Evolutionary conservation across 2,329 filamentous ascomycete genomes (phyloP), one percentile per base, ranked within the genome.

Genomic region (Macroventuria anomochaeta): DNA sequence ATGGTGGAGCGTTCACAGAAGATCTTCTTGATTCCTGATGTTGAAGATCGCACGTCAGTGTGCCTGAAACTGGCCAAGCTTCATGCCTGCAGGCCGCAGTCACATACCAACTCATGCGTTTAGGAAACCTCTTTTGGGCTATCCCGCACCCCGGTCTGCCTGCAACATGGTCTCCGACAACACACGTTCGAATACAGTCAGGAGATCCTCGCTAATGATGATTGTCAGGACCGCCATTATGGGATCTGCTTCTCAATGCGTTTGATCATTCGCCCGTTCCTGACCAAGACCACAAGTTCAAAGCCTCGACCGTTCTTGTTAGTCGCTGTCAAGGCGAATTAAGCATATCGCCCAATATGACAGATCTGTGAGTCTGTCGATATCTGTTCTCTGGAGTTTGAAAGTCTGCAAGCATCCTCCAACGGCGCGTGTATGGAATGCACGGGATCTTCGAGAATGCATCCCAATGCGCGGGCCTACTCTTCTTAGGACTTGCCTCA

Each of bases 71-170:
- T 17, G 25, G 64, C 57, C 58, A 62, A 64, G 70, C 62, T 61
- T 74, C 69, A 72, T 53, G 54, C 52, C 58, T 62, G 59, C 53
- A 44, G 43, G 58, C 66, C 66, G 64, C 65, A 66, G 60, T 63
- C 64, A 64, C 60, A 64, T 49, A 60, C 60, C 23, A 69, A 71
- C 67, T 71, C 70, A 69, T 72, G 70, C 70, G 70, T 74, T 73
- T 73, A 55, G 56, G 53, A 63, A 57, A 55, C 57, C 61, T 61
- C 62, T 52, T 56, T 55, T 61, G 54, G 59, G 54, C 55, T 42
- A 52, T 34, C 31, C 39, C 50, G n/a, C 38, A 20, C 62, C 65
- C 65, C 56, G 52, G 57, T 40, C 59, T 58, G 43, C 63, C 70
- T 74, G 71, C 58, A 64, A 74, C 70, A 69, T 55, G 38, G 33